Base-by-base conservation (phyloP, 1,284 basidiomycete species). In the Microbotryum violaceum region DNA sequence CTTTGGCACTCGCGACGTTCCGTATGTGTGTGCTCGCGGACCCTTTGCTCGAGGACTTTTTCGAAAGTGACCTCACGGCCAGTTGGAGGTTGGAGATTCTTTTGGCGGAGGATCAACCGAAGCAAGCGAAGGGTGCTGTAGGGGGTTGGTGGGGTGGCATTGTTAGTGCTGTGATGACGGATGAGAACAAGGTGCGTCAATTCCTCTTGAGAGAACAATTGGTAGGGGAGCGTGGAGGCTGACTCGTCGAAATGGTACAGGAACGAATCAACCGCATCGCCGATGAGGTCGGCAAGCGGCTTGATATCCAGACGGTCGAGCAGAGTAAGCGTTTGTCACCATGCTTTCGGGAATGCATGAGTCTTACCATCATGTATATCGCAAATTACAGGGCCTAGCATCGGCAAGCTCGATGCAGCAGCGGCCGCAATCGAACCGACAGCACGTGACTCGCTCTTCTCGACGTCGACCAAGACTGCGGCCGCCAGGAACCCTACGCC, bases 21-120 rank as follows among this genome's bases (percentile, higher is more conserved):
- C 85, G 93, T 16, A 97, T 97, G 92, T 92, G 96, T 49, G 88
- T 97, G 5, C 81, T 97, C 9, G 91, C 92, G 1, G 93, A 97
- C 70, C 91, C 96, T 74, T 81, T 97, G 23, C 81, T 97, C 14
- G 93, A 97, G 74, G 87, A 87, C 2, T 97, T 97, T 80, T 97
- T 96, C 73, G 90, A 91, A 70, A 82, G 85, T 1, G 93, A 96
- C 73, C 79, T 97, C 62, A 85, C 88, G 0, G 83, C 82, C 0
- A 91, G 90, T 2, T 97, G 96, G 83, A 82, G 84, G 68, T 81
- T 97, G 25, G 86, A 89, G 63, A 79, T 82, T 12, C 80, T 88
- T 23, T 61, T 83, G 79, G 51, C 85, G 82, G 76, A 83, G 79
- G 33, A 79, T 81, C 21, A 71, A 48, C 67, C 67, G 6, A 68